phyloP scores from a whole-genome alignment of 768 basidiomycete genomes.

The Trametes cinnabarina region DNA sequence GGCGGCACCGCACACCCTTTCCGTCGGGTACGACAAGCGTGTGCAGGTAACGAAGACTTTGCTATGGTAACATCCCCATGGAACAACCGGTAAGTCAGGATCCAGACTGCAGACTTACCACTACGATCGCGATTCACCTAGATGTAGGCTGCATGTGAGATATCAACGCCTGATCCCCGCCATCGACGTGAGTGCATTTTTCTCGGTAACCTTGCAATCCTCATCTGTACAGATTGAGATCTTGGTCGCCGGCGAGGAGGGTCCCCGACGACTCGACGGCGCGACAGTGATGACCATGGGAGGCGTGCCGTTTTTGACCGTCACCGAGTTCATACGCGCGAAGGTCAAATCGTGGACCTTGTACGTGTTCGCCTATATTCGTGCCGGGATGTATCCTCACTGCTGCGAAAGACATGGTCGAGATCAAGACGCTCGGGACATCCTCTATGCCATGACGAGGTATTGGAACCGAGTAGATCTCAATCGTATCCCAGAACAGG shows the following conservation, averaged over 20 bases:
- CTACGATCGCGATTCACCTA: slow-evolving; percentile 8
- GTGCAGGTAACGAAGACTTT: slow-evolving; percentile 62
- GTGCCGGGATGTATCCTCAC: slow-evolving; percentile 15
- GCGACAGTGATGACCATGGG: slow-evolving; percentile 67
- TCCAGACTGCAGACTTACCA: not conserved
- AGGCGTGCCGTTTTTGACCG: slow-evolving; percentile 75
- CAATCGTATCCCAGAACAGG: slow-evolving; percentile 81
- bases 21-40: slow-evolving; percentile 74
- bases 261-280: slow-evolving; percentile 69
- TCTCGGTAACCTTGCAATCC: not conserved
- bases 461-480: slow-evolving; percentile 85
- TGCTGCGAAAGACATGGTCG: slow-evolving; percentile 52
- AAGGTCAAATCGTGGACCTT: slow-evolving; percentile 83
- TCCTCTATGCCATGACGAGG: slow-evolving; percentile 63
- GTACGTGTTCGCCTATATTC: slow-evolving; percentile 41
- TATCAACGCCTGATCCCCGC: slow-evolving; percentile 76
- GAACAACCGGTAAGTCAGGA: slow-evolving; percentile 66
- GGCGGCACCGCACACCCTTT: slow-evolving; percentile 71
- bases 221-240: slow-evolving; percentile 66
- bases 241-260: slow-evolving; percentile 75
- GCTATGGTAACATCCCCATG: slow-evolving; percentile 74
- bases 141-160: slow-evolving; percentile 63
- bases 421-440: slow-evolving; percentile 77
- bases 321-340: slow-evolving; percentile 82
- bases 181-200: slow-evolving; percentile 56